Conservation (phyloP, 2,329 filamentous ascomycete genomes). For the Cordyceps militaris region DNA sequence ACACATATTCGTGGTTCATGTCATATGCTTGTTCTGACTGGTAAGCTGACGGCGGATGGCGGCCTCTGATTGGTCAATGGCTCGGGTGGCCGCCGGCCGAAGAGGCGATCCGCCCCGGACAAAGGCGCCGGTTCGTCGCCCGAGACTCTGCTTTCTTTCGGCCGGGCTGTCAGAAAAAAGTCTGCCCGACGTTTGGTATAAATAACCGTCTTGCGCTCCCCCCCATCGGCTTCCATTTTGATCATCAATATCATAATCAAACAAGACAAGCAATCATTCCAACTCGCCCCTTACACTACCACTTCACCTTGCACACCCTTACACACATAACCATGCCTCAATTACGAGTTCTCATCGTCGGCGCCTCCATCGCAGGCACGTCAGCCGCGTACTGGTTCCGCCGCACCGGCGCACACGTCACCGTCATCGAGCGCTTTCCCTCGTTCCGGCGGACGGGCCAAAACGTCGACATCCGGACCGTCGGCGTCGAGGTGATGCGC, state of each 20-base stretch:
- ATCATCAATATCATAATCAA: not conserved
- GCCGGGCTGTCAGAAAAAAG: not conserved
- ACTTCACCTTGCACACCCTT: not conserved
- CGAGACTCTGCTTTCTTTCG: not conserved
- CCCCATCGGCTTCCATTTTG: not conserved
- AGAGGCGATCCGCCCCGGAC: not conserved
- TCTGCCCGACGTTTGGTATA: not conserved
- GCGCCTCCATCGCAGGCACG: conserved; percentile 29
- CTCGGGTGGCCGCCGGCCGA: conserved; percentile 7
- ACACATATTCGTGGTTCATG: no score
- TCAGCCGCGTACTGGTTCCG: conserved; percentile 25
- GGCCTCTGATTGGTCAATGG: conserved; percentile 1
- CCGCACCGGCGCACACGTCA: conserved; percentile 26
- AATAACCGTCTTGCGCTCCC: not conserved
- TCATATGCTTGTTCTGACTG: not conserved
- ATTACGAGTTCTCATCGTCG: conserved; percentile 22
- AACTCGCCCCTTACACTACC: no score
- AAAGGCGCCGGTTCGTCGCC: not conserved
- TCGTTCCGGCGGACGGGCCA: conserved; percentile 23
- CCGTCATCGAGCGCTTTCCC: conserved; percentile 33
- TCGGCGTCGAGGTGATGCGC: conserved; percentile 30
- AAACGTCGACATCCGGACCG: conserved; percentile 31
- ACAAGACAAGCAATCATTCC: not conserved
- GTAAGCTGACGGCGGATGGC: not conserved
- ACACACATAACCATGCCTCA: conserved; percentile 12